A percentile compares a stretch with the other conserved stretches of the same genome.
Evolutionary conservation across 768 basidiomycete genomes (phyloP).

Genomic region (Punctularia strigosozonata): DNA sequence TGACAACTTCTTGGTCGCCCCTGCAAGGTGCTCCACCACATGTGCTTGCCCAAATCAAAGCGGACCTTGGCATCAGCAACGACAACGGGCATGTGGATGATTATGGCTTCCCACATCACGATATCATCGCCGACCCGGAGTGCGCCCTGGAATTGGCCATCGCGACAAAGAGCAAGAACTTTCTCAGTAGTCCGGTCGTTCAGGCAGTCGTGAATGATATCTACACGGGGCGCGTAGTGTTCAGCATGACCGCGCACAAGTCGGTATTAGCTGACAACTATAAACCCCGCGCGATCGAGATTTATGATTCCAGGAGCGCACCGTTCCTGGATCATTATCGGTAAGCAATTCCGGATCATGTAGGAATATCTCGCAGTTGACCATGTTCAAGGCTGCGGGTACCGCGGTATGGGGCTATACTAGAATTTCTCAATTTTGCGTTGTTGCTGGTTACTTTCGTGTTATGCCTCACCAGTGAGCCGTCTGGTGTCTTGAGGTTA

Average conservation of each 20-base stretch:
- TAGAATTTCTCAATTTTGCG: conserved; percentile 73
- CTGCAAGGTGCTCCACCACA: conserved; percentile 62
- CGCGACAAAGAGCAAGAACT: conserved; percentile 71
- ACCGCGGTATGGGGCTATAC: conserved; percentile 63
- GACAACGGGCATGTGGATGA: too few relatives aligned
- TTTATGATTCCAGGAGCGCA: conserved; percentile 54
- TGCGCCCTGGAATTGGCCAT: conserved; percentile 92
- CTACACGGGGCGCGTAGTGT: conserved; percentile 68
- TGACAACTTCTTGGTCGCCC: conserved; percentile 80
- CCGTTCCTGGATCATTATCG: conserved; percentile 82
- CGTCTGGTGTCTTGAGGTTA: conserved; percentile 1
- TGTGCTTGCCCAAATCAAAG: conserved; percentile 57
- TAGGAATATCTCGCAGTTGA: not conserved
- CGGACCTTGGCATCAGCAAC: conserved; percentile 40
- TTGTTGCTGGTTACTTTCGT: conserved; percentile 58
- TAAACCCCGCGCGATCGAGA: conserved; percentile 61
- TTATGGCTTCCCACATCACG: too few relatives aligned
- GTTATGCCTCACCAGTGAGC: conserved; percentile 63
- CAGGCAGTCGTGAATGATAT: conserved; percentile 86
- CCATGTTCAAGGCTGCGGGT: conserved; percentile 54
- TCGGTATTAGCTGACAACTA: conserved; percentile 88
- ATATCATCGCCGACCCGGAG: conserved; percentile 54
- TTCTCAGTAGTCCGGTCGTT: conserved; percentile 72
- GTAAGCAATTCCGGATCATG: conserved; percentile 17
- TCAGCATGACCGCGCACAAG: conserved; percentile 45